Base-by-base conservation (phyloP, 2,329 filamentous ascomycete genomes). In the Trichoderma cornu-damae region DNA sequence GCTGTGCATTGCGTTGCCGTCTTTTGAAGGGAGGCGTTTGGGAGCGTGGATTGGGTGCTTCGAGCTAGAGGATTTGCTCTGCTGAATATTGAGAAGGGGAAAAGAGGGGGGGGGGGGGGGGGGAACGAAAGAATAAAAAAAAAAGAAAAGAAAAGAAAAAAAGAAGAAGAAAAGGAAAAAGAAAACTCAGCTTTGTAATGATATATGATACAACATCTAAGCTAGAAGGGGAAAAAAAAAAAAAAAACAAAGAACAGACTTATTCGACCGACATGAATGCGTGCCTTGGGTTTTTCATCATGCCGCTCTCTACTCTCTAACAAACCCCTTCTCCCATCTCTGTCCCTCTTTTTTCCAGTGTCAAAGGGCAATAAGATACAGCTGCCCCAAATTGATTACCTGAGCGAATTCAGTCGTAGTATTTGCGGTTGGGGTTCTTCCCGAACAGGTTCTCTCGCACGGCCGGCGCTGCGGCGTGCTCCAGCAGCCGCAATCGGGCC, bases 351-450 rank as follows among this genome's bases (percentile, higher is more conserved):
- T 43, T n/a, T 49, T 38, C 57, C 37, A 24, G 48, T 38, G 26
- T 55, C 42, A 40, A 38, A 38, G 28, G 28, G 30, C 28, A 16
- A 38, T 50, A 34, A 55, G 42, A 55, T 55, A 38, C 34, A 55
- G 42, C 30, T 47, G 42, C 52, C 30, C n/a, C n/a, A n/a, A 57
- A 37, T 14, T 48, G 38, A 35, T 44, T 40, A 46, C 30, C 26
- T 37, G 26, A n/a, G 28, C 34, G 32, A 38, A n/a, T 63, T 77
- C 86, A 99, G 72, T 97, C 92, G 70, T 84, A 89, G 83, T 97
- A 99, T 77, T 88, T 96, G 73, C 94, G 87, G 83, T 97, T 96
- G 67, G 85, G 81, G 79, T 99, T 99, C 78, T 90, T 87, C 60
- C 94, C 94, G 69, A 99, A 99, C 59, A 99, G 80, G 14, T 88